A percentile compares a stretch with the other conserved stretches of the same genome.
Evolutionary conservation across 2,329 filamentous ascomycete genomes (phyloP).

Genomic region (Rhynchosporium secalis): DNA sequence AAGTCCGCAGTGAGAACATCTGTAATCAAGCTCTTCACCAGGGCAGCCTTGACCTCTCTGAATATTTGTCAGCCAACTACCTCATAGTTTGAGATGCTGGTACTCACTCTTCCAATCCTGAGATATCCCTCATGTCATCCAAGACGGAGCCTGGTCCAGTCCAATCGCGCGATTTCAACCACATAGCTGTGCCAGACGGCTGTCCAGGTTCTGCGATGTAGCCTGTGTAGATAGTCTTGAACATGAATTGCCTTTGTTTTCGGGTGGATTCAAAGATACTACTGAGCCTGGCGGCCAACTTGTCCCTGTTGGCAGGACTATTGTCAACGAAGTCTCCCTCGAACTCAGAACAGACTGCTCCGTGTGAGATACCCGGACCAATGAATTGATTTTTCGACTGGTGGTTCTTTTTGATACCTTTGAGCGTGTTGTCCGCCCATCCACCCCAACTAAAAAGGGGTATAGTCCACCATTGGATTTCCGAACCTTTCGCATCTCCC

Average conservation of each 20-base stretch:
- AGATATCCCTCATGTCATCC: conserved; percentile 10
- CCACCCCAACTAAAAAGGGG: too few relatives aligned
- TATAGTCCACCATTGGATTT: too few relatives aligned
- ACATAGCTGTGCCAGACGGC: conserved; percentile 10
- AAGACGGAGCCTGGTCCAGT: conserved; percentile 3
- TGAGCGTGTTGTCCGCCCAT: not conserved
- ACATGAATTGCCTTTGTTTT: not conserved
- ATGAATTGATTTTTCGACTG: not conserved
- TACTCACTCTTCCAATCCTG: conserved; percentile 14
- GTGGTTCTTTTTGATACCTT: not conserved
- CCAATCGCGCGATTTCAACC: conserved; percentile 9
- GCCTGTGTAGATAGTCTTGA: conserved; percentile 9
- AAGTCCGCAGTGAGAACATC: conserved; percentile 10
- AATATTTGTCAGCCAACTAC: not conserved
- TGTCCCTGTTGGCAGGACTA: conserved; percentile 10
- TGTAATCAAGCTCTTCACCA: conserved; percentile 14
- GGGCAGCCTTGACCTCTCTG: conserved; percentile 10
- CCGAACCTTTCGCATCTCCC: too few relatives aligned
- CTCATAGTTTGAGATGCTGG: not conserved
- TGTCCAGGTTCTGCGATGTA: not conserved
- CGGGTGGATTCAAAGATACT: conserved; percentile 9
- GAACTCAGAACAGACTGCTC: conserved; percentile 13
- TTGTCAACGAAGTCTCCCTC: conserved; percentile 16
- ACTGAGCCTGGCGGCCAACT: conserved; percentile 8
- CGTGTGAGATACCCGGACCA: conserved; percentile 5